Percentiles rank a stretch among this genome's conserved stretches.
Conservation (phyloP, 495 filamentous ascomycete species). For the Aspergillus asperescens region DNA sequence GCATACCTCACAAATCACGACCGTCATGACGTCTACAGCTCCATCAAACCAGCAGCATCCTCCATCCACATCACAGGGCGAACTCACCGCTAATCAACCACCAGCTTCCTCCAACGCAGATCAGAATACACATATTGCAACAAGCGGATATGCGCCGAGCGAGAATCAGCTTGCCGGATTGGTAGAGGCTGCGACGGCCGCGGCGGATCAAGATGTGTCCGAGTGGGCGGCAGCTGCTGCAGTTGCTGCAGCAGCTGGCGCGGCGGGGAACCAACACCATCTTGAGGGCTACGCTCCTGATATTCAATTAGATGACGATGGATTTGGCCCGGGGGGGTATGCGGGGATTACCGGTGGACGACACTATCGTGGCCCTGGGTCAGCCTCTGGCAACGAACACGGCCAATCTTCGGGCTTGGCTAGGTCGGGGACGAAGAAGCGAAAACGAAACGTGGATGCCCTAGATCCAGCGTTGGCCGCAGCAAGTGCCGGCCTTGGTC, state of each 20-base stretch:
- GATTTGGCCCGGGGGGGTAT: conserved; percentile 38
- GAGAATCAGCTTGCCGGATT: conserved; percentile 50
- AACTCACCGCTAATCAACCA: conserved; percentile 24
- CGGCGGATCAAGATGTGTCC: conserved; percentile 46
- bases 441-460: conserved; percentile 41
- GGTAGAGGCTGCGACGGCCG: conserved; percentile 49
- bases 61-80: conserved; percentile 26
- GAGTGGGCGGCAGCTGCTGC: conserved; percentile 39
- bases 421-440: conserved; percentile 38
- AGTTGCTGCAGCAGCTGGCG: conserved; percentile 34
- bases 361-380: conserved; percentile 26
- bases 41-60: conserved; percentile 31
- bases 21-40: conserved; percentile 30
- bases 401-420: conserved; percentile 70
- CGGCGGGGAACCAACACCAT: conserved; percentile 37
- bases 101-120: conserved; percentile 31
- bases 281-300: conserved; percentile 38
- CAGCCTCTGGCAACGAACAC: conserved; percentile 52
- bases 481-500: conserved; percentile 21
- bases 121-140: conserved; percentile 27
- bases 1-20: background rate
- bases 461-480: conserved; percentile 42
- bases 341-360: conserved; percentile 26
- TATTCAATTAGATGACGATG: conserved; percentile 40
- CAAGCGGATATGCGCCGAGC: conserved; percentile 35